Evolutionary conservation across 352 stramenopile species (phyloP).

Genomic region (Phytopythium delawarense): DNA sequence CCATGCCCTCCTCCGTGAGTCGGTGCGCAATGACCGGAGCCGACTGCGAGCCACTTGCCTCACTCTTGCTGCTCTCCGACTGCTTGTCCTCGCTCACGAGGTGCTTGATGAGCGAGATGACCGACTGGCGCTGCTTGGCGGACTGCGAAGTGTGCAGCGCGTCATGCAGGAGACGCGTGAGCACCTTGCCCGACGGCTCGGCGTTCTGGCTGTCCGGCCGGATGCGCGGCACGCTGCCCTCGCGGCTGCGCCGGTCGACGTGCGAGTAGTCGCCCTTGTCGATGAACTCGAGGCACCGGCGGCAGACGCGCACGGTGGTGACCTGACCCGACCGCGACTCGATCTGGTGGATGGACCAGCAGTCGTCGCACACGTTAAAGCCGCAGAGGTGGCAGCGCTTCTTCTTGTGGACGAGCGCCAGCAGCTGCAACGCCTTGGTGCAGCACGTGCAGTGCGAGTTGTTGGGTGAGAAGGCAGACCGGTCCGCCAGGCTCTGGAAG

Average conservation of each 20-base stretch:
- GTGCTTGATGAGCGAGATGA: slow-evolving; percentile 27
- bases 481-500: slow-evolving; percentile 37
- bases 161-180: slow-evolving; percentile 24
- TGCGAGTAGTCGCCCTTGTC: slow-evolving; percentile 24
- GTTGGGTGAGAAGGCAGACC: slow-evolving; percentile 18
- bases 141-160: slow-evolving; percentile 21
- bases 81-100: slow-evolving; percentile 18
- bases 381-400: slow-evolving; percentile 24
- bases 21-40: neutral
- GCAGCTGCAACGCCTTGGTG: slow-evolving; percentile 23
- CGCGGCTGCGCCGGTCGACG: slow-evolving; percentile 16
- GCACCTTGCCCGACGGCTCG: slow-evolving; percentile 6
- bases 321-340: slow-evolving; percentile 17
- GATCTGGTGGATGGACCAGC: slow-evolving; percentile 18
- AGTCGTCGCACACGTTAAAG: slow-evolving; percentile 25
- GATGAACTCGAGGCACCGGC: slow-evolving; percentile 17
- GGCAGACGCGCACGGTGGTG: slow-evolving; percentile 16
- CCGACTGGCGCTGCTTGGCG: slow-evolving; percentile 8
- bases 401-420: slow-evolving; percentile 14
- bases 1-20: slow-evolving; percentile 11
- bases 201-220: slow-evolving; percentile 1
- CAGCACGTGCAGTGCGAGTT: slow-evolving; percentile 51
- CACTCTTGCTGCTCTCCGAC: neutral
- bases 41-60: neutral
- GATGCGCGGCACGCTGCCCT: slow-evolving; percentile 9